Base-by-base conservation (phyloP, 2,329 filamentous ascomycete species). In the Capronia americana region DNA sequence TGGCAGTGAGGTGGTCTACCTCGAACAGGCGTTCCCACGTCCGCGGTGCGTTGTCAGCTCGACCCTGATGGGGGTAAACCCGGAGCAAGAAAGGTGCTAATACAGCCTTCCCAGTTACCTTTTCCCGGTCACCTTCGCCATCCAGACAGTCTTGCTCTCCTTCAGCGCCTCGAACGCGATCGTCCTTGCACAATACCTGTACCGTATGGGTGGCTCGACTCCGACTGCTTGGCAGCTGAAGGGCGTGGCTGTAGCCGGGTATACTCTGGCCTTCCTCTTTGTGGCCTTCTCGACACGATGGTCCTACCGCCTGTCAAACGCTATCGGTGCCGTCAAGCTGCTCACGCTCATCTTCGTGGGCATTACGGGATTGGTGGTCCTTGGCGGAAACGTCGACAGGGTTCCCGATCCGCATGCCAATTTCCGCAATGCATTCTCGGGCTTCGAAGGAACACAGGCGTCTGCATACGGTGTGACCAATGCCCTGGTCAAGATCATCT, bases 91-190 rank as follows among this genome's bases (percentile, higher is more conserved):
- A 38, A 17, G 7, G 24, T 30, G 51, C 51, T 54, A 30, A 54
- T 54, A n/a, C 26, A 14, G 11, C 24, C 51, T 32, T 26, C 23
- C 26, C 26, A 54, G 51, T 54, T 88, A 87, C 73, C 82, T 91
- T 66, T 86, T 91, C 57, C 87, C 88, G 0, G 86, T 86, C 0
- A 81, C 86, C 0, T 91, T 88, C 73, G 88, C 88, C 0, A 83
- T 89, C 2, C 86, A 88, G 73, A 83, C 84, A 0, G 86, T 90
- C 1, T 74, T 88, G 1, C 77, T 91, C 3, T 89, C 88, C 0
- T 91, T 90, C 69, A 86, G 85, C 69, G 88, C 86, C 70, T 86
- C 86, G 48, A 90, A 91, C 74, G 83, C 87, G 0, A 85, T 90
- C 48, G 87, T 90, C 0, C 75, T 90, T 28, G 85, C 88, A 0